A percentile compares a stretch with the other conserved stretches of the same genome.
These are phyloP conservation scores for Calonectria montana DNA, from an alignment of 2,329 filamentous ascomycete species.

Conservation along the genomic window DNA sequence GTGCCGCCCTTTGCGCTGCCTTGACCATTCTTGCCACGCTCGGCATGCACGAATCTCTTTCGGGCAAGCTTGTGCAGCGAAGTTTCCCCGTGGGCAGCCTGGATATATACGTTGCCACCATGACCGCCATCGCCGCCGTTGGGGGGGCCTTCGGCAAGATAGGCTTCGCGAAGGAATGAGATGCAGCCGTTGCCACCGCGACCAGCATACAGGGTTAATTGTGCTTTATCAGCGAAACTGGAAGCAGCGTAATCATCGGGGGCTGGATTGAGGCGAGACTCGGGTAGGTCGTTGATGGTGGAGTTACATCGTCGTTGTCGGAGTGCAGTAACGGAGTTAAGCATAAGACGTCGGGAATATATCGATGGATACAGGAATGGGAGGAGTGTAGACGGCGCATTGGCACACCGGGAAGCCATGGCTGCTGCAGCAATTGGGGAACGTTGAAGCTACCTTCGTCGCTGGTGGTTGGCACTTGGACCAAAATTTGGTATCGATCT, in stretches of 20 bases:
- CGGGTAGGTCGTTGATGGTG: constrained; percentile 52
- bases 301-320: constrained; percentile 40
- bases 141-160: constrained; percentile 85
- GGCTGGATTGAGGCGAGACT: constrained; percentile 78
- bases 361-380: constrained; percentile 64
- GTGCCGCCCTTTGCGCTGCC: constrained; percentile 80
- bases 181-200: constrained; percentile 91
- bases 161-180: constrained; percentile 93
- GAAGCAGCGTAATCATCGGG: constrained; percentile 87
- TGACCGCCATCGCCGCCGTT: constrained; percentile 96
- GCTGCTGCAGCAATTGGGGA: not conserved
- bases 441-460: not conserved
- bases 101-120: constrained; percentile 93
- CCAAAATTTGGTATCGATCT: constrained; percentile 16
- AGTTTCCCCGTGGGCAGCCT: constrained; percentile 90
- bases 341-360: constrained; percentile 40
- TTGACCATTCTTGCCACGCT: constrained; percentile 81
- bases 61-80: constrained; percentile 92
- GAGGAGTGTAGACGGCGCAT: constrained; percentile 39
- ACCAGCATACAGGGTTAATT: constrained; percentile 81
- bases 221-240: constrained; percentile 88
- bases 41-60: constrained; percentile 78
- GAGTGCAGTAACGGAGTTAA: constrained; percentile 21
- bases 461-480: not conserved
- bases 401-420: constrained; percentile 45